Evolutionary conservation across 139 green algal genomes (phyloP).

Genomic region (Astrephomene gubernaculifera): DNA sequence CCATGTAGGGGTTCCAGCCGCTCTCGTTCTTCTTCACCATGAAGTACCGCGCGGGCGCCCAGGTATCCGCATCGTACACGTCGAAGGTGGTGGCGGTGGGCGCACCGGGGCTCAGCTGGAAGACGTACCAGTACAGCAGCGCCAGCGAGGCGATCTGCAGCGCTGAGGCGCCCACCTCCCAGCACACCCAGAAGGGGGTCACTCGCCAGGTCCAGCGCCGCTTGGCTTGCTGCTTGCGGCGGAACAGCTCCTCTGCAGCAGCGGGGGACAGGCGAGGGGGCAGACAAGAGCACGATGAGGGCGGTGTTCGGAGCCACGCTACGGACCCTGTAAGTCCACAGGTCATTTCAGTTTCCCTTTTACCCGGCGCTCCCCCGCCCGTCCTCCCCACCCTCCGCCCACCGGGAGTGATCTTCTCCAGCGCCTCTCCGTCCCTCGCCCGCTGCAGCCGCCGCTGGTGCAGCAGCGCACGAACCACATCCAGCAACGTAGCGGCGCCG

Average conservation of each 20-base stretch:
- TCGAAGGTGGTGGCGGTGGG: slow-evolving; percentile 43
- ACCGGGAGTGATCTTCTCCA: slow-evolving; percentile 37
- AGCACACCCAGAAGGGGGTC: slow-evolving; percentile 47
- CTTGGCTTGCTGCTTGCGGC: slow-evolving; percentile 54
- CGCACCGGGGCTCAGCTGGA: slow-evolving; percentile 34
- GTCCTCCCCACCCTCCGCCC: not conserved
- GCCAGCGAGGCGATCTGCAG: slow-evolving; percentile 43
- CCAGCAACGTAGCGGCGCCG: slow-evolving; percentile 12
- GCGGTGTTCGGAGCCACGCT: not conserved
- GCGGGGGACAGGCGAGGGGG: not conserved
- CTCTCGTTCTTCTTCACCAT: slow-evolving; percentile 30
- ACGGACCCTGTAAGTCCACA: not conserved
- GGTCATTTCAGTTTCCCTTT: not conserved
- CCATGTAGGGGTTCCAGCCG: slow-evolving; percentile 38
- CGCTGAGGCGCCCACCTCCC: slow-evolving; percentile 24
- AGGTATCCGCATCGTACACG: slow-evolving; percentile 50
- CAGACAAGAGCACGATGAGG: not conserved
- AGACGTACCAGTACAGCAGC: slow-evolving; percentile 47
- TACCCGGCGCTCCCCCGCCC: not conserved
- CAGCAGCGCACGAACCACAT: slow-evolving; percentile 25
- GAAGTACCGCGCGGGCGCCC: slow-evolving; percentile 40
- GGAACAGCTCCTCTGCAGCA: slow-evolving; percentile 20
- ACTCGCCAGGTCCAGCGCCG: slow-evolving; percentile 11
- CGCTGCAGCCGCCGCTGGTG: slow-evolving; percentile 34
- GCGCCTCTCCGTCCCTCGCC: slow-evolving; percentile 10